Base-by-base conservation (phyloP, 176 grass and related monocot species). In the Elymus sibiricus region DNA sequence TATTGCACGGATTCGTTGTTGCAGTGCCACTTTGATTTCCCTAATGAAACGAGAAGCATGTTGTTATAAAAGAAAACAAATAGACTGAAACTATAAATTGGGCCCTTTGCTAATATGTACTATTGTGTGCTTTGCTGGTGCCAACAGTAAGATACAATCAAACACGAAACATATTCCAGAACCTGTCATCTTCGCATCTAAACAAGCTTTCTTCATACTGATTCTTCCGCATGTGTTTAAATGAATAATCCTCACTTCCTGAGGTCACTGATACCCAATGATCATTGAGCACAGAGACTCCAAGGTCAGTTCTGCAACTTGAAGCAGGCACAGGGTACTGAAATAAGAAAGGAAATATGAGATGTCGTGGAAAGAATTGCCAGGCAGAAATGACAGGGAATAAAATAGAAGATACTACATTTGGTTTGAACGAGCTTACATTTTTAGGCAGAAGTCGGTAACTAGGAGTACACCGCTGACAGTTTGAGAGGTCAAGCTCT, bases 131-230 rank as follows among this genome's bases (percentile, higher is more conserved):
- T 61, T 26, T 71, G 65, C 80, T 72, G 35, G 53, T 62, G 21
- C 5, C 68, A 74, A 44, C 69, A 24, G 73, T 65, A 79, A 86
- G 25, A 40, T 47, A 46, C 40, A 66, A 72, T 66, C 59, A 29
- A 49, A 77, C n/a, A 81, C 0, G 64, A 62, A 86, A 66, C 29
- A 4, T 46, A 78, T 49, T 46, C 21, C 53, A 88, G 21, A 64
- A 92, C 86, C 90, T 92, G 84, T 92, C 90, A 49, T 95, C 93
- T 95, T 95, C 93, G 22, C 93, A 95, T 95, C 91, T 90, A 88
- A 95, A 95, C 81, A 95, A 87, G 75, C 90, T 95, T 75, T 95
- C 93, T 90, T 95, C 93, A 34, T 95, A 95, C 64, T 95, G 93
- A 77, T 95, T 95, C 87, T 95, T 95, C 37, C 93, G 64, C 93